Evolutionary conservation across 768 basidiomycete species (phyloP), one percentile per base, ranked within the genome.

Genomic region (Gyrodon lividus): DNA sequence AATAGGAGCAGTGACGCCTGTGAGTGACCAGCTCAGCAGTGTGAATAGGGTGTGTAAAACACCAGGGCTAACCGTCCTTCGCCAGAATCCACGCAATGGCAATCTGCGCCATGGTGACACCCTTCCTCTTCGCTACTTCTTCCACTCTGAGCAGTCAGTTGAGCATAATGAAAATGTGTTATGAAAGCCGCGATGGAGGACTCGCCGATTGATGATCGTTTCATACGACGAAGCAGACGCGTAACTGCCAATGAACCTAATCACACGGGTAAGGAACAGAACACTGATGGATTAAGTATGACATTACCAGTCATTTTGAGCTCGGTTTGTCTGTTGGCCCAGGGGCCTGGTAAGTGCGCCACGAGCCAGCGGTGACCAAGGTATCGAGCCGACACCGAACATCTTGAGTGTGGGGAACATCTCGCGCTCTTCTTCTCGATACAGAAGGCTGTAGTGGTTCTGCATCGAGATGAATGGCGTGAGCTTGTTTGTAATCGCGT

Each of bases 401-500:
- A 71, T 66, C 58, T 76, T 67, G 38, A 77, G 64, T 3, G 70
- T 70, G n/a, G 83, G 82, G 57, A 81, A 76, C 77, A 80, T 79
- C 59, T 80, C 79, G 22, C 68, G 73, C 59, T 81, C 83, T 61
- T 85, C 83, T 61, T 84, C 83, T 38, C 82, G 76, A 59, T 84
- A 84, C 33, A 80, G 40, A 5, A 81, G 70, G 51, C 63, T 76
- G 60, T 84, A 77, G 54, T 80, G 76, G 64, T 84, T 82, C 63
- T 84, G 83, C 83, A 84, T 84, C 9, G 78, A 78, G 65, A 83
- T 78, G 67, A 84, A 83, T 5, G 76, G 78, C 6, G 77, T 79
- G 30, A 75, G 68, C 37, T 70, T 73, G 57, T 75, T 72, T 26
- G 56, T 62, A 54, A 74, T 73, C 5, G 75, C 74, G 23, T 74